A percentile compares a stretch with the other conserved stretches of the same genome.
These are phyloP conservation scores for Vaccinium darrowii DNA, from an alignment of 148 eudicot genomes.

Conservation along the genomic window DNA sequence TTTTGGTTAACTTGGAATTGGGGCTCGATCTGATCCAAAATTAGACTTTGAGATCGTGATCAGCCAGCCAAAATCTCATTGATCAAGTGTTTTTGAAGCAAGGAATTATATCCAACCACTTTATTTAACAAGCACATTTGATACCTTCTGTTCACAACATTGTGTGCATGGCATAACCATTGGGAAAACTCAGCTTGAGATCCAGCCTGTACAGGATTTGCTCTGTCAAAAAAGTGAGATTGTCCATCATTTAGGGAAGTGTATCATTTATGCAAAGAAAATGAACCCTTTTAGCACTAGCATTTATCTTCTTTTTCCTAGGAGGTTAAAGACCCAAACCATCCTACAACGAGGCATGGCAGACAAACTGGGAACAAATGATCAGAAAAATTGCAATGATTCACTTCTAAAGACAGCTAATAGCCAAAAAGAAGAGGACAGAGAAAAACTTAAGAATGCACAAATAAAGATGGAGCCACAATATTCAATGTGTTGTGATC, in stretches of 20 bases:
- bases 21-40: background rate
- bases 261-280: background rate
- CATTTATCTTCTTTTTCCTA: background rate
- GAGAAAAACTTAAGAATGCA: background rate
- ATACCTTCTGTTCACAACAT: slow-evolving; percentile 91
- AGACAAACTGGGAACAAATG: background rate
- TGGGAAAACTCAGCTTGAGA: slow-evolving; percentile 88
- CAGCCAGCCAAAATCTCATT: background rate
- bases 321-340: background rate
- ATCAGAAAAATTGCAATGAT: background rate
- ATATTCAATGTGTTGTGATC: background rate
- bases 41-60: background rate
- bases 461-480: background rate
- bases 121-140: background rate
- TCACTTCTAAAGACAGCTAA: background rate
- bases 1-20: background rate
- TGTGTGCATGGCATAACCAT: slow-evolving; percentile 87
- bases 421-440: background rate
- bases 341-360: background rate
- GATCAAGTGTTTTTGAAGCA: background rate
- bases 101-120: background rate
- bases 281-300: background rate
- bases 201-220: slow-evolving; percentile 81
- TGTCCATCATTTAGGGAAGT: background rate
- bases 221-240: slow-evolving; percentile 35